Base-by-base conservation (phyloP, 805 yeast genomes). In the Ogataea methylovora region DNA sequence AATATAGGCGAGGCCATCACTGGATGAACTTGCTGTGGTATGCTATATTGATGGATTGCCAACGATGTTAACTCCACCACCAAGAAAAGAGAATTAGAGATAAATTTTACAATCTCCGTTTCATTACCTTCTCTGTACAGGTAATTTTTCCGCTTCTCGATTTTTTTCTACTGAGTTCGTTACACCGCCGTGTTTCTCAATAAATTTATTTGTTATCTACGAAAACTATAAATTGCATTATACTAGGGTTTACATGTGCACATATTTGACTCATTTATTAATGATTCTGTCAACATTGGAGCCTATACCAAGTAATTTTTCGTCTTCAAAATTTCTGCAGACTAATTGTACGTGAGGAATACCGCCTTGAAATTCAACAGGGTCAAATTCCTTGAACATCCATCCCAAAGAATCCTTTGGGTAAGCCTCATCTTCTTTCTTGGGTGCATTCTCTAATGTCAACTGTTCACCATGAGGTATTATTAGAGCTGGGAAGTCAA, bases 341-440 rank as follows among this genome's bases (percentile, higher is more conserved):
- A 76, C 71, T 25, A 79, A 54, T 50, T 79, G 84, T n/a, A 79
- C 57, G n/a, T 75, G 73, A 8, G 71, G 76, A 0, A 79, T 74
- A 22, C 76, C 71, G 4, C 79, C 83, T 41, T 71, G 63, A 51
- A 66, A 60, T 43, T 69, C 70, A 32, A 55, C 67, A 3, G 77
- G 68, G 37, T 73, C 67, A 51, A 71, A 75, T 32, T 63, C 47
- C 23, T 55, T 54, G 41, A 61, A 64, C 22, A 68, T 64, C 26
- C 62, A 67, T 29, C 52, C 45, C 30, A 71, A 78, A 10, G 62
- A 51, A 2, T 57, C 60, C 44, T 60, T 65, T 45, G 53, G 45
- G 33, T 30, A 21, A 9, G 24, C 37, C 5, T 13, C 22, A 15
- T 5, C 16, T 13, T 16, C 4, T 25, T n/a, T 6, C 8, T 5